phyloP scores from a whole-genome alignment of 148 eudicot genomes.

The Nepenthes mirabilis region DNA sequence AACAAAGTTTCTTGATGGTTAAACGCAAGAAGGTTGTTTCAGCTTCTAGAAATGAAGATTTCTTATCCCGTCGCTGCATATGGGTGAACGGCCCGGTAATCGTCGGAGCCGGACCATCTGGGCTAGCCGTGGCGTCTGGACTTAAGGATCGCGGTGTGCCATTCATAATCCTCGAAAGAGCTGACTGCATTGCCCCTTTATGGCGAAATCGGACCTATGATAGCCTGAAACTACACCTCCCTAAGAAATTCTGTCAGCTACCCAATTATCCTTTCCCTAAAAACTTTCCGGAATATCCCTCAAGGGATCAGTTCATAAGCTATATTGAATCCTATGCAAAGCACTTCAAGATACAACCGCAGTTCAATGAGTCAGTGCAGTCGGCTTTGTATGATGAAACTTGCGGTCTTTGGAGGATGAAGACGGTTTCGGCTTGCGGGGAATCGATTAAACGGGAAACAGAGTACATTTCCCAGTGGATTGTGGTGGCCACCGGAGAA shows the following conservation, averaged over 20 bases:
- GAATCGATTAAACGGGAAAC: conserved; percentile 19
- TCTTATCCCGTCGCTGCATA: conserved; percentile 37
- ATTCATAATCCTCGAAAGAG: conserved; percentile 56
- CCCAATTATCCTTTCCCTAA: conserved; percentile 61
- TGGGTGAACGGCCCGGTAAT: conserved; percentile 73
- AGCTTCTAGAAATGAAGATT: conserved; percentile 16
- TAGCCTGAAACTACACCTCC: conserved; percentile 70
- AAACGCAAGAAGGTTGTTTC: too few species aligned
- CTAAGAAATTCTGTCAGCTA: conserved; percentile 69
- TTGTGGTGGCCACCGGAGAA: conserved; percentile 92
- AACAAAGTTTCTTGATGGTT: too few species aligned
- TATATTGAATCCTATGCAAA: conserved; percentile 58
- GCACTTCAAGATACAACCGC: conserved; percentile 43
- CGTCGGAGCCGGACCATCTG: conserved; percentile 75
- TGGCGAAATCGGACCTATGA: conserved; percentile 71
- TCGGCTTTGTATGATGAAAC: conserved; percentile 62
- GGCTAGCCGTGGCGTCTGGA: conserved; percentile 63
- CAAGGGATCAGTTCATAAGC: conserved; percentile 48
- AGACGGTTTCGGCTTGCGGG: conserved; percentile 13
- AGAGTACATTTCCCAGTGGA: conserved; percentile 84
- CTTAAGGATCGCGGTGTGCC: conserved; percentile 65
- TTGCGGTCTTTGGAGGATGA: conserved; percentile 51
- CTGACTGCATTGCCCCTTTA: conserved; percentile 73
- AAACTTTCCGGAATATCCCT: conserved; percentile 60
- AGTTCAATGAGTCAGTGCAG: conserved; percentile 54